Conservation (phyloP, 257 asterid genomes). For the Solanum clarkiae region DNA sequence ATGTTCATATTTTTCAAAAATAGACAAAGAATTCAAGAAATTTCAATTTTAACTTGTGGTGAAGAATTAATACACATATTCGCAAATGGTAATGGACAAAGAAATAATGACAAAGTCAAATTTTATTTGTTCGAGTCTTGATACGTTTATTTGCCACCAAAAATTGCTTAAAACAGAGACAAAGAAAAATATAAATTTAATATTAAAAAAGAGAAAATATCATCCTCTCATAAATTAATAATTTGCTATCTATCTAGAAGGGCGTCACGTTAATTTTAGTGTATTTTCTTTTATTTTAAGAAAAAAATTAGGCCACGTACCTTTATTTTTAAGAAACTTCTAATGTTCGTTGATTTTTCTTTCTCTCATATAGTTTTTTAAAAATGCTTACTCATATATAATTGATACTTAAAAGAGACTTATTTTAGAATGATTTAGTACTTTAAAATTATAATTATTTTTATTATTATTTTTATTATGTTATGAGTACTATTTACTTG, state of each 20-base stretch:
- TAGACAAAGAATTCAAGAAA: background rate
- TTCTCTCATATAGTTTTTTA: no score
- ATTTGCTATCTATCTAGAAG: background rate
- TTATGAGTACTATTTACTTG: no score
- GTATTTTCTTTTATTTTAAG: background rate
- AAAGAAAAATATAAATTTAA: background rate
- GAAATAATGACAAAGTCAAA: background rate
- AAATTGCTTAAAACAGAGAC: background rate
- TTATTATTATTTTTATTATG: no score
- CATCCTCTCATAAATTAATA: background rate
- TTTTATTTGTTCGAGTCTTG: background rate
- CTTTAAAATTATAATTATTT: no score
- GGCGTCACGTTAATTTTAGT: background rate
- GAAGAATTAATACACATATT: background rate
- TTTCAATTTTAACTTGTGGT: background rate
- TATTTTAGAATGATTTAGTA: no score
- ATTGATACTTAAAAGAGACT: no score
- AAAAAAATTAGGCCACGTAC: background rate
- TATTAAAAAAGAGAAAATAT: background rate
- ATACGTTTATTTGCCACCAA: background rate
- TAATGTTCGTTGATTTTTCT: background rate
- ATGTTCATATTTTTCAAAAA: background rate
- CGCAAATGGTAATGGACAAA: background rate
- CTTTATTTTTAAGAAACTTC: background rate
- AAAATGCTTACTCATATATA: no score